Conservation (phyloP, 305 asterid species). For the Solanum hybrid region DNA sequence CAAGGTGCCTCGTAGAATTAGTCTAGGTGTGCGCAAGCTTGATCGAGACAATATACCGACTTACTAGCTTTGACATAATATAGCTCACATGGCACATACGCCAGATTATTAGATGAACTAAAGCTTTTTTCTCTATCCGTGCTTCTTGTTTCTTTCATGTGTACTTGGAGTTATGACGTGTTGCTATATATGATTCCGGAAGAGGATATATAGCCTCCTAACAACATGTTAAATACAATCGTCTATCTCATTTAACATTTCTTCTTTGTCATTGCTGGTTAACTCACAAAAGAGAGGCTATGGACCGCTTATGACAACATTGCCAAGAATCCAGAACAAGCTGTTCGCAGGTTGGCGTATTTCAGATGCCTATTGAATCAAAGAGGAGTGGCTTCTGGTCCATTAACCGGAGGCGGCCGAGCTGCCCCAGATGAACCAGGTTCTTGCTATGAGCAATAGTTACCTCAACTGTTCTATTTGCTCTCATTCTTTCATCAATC, state of each 20-base stretch:
- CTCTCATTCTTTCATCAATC: not conserved
- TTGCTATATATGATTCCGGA: not conserved
- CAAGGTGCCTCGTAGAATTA: not conserved
- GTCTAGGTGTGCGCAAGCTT: not conserved
- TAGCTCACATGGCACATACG: not conserved
- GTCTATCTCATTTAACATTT: not conserved
- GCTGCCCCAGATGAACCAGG: constrained; percentile 64
- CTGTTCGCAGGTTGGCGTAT: constrained; percentile 39
- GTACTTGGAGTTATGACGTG: not conserved
- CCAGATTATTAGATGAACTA: not conserved
- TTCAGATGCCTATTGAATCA: constrained; percentile 82
- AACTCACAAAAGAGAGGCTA: constrained; percentile 53
- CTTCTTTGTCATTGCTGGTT: not conserved
- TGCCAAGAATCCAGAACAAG: constrained; percentile 49
- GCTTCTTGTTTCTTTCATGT: not conserved
- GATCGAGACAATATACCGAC: not conserved
- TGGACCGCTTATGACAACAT: constrained; percentile 59
- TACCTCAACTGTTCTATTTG: not conserved
- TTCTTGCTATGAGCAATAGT: constrained; percentile 60
- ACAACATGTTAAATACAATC: not conserved
- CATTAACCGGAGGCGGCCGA: constrained; percentile 55
- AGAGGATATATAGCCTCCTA: not conserved
- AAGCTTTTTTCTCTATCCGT: not conserved
- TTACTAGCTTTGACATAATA: not conserved
- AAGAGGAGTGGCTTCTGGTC: constrained; percentile 87